Base-by-base conservation (phyloP, 768 basidiomycete genomes). In the Rubroboletus satanas region DNA sequence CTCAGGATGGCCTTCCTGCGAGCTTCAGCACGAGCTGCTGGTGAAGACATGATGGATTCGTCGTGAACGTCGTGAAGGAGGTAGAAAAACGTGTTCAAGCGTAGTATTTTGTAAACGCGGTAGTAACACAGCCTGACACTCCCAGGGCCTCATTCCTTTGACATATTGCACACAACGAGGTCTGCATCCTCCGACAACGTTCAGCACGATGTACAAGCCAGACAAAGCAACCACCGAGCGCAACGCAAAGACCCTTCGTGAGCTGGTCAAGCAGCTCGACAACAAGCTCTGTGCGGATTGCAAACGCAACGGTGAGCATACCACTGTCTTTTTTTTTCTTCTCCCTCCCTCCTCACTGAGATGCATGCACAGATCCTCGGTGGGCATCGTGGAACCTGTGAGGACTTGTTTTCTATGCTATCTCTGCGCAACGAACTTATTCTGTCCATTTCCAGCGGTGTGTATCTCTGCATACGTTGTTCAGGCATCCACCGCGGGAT, bases 351-450 rank as follows among this genome's bases (percentile, higher is more conserved):
- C 31, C 35, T 55, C 12, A 50, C 15, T n/a, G n/a, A 0, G 5
- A 29, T 8, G 7, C 29, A 38, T 26, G 47, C 14, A 15, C 60
- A 97, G 95, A 98, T 78, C 92, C 96, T 42, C 81, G 96, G 63
- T 99, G 96, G 96, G 96, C 96, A 41, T 93, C 93, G 8, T 97
- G 94, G 90, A 98, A 98, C 71, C 73, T 98, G 90, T 93, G 67
- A 60, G 85, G 65, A 33, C 23, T 17, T 37, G 32, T 26, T n/a
- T 23, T 26, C 45, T 15, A 0, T 21, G 17, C 5, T 11, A 28
- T 45, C 14, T 21, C 35, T 39, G 21, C 9, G 15, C n/a, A 26
- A 8, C 6, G 0, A 18, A 33, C 47, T 59, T 31, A 56, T 53
- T 15, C 23, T 33, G 18, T 49, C 3, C 42, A 15, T 55, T 53